phyloP scores from a whole-genome alignment of 2,329 filamentous ascomycete species.

The Trichoderma koningiopsis region DNA sequence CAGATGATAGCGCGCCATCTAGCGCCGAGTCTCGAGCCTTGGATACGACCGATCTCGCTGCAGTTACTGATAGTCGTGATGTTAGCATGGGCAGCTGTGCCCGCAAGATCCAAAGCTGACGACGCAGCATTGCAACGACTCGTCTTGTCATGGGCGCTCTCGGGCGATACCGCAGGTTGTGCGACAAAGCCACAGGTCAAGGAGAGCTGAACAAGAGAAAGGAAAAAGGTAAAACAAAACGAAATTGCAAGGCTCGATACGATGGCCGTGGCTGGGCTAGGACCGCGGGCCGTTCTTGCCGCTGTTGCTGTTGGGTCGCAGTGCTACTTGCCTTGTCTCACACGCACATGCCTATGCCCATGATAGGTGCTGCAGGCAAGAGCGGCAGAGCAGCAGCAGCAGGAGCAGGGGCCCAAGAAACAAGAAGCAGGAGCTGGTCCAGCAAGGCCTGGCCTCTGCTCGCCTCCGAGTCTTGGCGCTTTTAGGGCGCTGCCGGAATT shows the following conservation, averaged over 20 bases:
- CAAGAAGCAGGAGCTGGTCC: not conserved
- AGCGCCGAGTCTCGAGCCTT: conserved; percentile 14
- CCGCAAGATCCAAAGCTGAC: not conserved
- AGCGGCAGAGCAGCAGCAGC: not conserved
- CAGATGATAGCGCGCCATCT: not conserved
- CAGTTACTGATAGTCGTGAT: not conserved
- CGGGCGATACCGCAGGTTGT: not conserved
- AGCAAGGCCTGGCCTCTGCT: not conserved
- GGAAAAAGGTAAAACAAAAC: not conserved
- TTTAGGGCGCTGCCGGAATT: not conserved
- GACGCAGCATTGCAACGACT: not conserved
- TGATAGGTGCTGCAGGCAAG: not conserved
- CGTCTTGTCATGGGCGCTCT: not conserved
- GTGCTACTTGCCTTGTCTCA: conserved; percentile 4
- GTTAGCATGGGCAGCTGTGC: not conserved
- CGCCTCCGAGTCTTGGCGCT: not conserved
- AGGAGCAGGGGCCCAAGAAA: not conserved
- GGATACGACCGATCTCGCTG: not conserved
- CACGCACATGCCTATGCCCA: not conserved
- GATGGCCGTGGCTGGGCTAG: conserved; percentile 20
- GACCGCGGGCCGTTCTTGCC: conserved; percentile 19
- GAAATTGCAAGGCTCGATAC: conserved; percentile 5
- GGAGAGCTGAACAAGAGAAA: not conserved
- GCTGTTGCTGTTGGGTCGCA: conserved; percentile 1
- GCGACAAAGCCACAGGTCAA: not conserved